These are phyloP conservation scores for Detonula confervacea DNA, from an alignment of 352 stramenopile genomes.

Conservation along the genomic window DNA sequence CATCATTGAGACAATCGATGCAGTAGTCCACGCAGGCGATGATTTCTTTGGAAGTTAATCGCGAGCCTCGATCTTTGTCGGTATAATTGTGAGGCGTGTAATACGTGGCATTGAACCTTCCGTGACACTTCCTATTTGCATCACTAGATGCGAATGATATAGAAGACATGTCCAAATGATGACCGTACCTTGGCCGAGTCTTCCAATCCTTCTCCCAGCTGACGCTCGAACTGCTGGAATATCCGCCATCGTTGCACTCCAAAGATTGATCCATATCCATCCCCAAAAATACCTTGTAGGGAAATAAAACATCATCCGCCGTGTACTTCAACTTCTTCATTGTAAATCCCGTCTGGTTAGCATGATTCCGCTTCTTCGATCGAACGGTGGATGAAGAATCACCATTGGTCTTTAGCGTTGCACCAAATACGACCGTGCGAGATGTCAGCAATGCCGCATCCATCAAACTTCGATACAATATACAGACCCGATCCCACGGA, in stretches of 20 bases:
- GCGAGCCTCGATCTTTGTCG: slow-evolving; percentile 29
- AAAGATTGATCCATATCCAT: slow-evolving; percentile 47
- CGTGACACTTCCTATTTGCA: slow-evolving; percentile 6
- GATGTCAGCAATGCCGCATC: slow-evolving; percentile 48
- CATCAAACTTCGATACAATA: slow-evolving; percentile 47
- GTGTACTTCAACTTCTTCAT: slow-evolving; percentile 47
- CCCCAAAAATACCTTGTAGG: slow-evolving; percentile 62
- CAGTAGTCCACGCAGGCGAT: slow-evolving; percentile 62
- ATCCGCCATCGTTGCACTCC: slow-evolving; percentile 45
- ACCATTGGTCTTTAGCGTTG: neutral
- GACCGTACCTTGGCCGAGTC: slow-evolving; percentile 33
- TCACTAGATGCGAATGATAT: neutral
- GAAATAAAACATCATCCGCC: slow-evolving; percentile 61
- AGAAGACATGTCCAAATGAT: slow-evolving; percentile 40
- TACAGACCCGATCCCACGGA: slow-evolving; percentile 39
- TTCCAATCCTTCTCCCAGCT: slow-evolving; percentile 51
- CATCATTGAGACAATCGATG: slow-evolving; percentile 63
- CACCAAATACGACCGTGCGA: neutral
- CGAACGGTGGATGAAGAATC: neutral
- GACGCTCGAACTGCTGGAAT: neutral
- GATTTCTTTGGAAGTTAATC: slow-evolving; percentile 62
- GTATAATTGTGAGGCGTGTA: slow-evolving; percentile 32
- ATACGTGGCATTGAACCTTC: slow-evolving; percentile 34
- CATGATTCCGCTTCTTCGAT: slow-evolving; percentile 9
- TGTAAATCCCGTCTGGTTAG: slow-evolving; percentile 56